Conservation (phyloP, 208 protist species). For the Leishmania braziliensis region DNA sequence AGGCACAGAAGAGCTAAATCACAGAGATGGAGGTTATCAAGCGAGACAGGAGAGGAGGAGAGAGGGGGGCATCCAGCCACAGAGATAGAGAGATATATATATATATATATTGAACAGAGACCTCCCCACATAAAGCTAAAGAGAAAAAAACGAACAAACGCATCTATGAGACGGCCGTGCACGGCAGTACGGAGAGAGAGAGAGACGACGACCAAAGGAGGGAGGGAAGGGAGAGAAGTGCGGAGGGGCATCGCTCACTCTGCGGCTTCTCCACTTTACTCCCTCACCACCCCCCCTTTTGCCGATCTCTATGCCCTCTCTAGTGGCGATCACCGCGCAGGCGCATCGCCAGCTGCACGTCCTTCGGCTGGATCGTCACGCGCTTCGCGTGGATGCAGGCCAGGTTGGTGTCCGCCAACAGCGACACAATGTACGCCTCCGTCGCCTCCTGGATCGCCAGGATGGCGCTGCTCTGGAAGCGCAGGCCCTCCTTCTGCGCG, state of each 20-base stretch:
- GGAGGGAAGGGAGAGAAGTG: too few species aligned
- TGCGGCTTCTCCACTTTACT: background rate
- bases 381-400: constrained; percentile 87
- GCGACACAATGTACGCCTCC: constrained; percentile 90
- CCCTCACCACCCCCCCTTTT: background rate
- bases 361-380: constrained; percentile 87
- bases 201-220: too few species aligned
- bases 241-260: background rate
- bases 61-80: background rate
- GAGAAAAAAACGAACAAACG: constrained; percentile 18
- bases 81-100: background rate
- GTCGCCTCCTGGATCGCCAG: constrained; percentile 90
- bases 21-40: background rate
- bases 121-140: background rate
- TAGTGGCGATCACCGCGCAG: constrained; percentile 69
- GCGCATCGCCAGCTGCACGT: constrained; percentile 65
- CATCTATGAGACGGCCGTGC: constrained; percentile 13
- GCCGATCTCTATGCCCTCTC: background rate
- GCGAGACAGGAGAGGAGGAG: background rate
- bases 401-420: constrained; percentile 94
- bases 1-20: background rate
- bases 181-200: background rate
- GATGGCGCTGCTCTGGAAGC: constrained; percentile 89
- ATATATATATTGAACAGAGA: constrained; percentile 7
- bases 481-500: too few species aligned